phyloP scores from a whole-genome alignment of 768 basidiomycete species.

The Lentinula lateritia region DNA sequence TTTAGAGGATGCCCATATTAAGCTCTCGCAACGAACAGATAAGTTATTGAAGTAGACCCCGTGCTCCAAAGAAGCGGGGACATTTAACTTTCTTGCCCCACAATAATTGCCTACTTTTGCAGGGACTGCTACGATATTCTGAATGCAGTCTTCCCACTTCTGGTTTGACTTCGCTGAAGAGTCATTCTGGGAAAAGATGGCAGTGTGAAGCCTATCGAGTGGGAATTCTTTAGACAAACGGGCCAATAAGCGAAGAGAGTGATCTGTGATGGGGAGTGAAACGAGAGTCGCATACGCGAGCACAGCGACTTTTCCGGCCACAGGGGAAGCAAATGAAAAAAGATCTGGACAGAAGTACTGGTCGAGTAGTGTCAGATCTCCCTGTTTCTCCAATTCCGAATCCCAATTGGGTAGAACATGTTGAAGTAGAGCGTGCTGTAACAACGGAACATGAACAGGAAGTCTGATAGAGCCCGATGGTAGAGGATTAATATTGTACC shows the following conservation, averaged over 20 bases:
- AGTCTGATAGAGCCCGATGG: slow-evolving; percentile 24
- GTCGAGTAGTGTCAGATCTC: slow-evolving; percentile 40
- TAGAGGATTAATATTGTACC: slow-evolving; percentile 35
- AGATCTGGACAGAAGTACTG: slow-evolving; percentile 73
- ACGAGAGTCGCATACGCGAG: slow-evolving; percentile 64
- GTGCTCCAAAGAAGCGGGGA: slow-evolving; percentile 49
- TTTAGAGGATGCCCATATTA: slow-evolving; percentile 32
- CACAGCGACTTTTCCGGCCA: slow-evolving; percentile 49
- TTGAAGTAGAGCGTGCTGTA: slow-evolving; percentile 65
- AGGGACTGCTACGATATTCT: slow-evolving; percentile 60
- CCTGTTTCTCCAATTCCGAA: slow-evolving; percentile 41
- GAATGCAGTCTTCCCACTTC: slow-evolving; percentile 76
- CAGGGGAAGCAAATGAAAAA: slow-evolving; percentile 43
- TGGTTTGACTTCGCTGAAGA: slow-evolving; percentile 25
- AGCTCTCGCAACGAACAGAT: slow-evolving; percentile 44
- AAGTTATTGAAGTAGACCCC: slow-evolving; percentile 51
- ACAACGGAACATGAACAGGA: slow-evolving; percentile 37
- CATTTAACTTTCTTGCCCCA: slow-evolving; percentile 26
- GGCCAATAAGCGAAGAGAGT: slow-evolving; percentile 47
- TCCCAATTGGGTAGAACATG: slow-evolving; percentile 71
- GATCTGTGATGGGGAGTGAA: slow-evolving; percentile 39
- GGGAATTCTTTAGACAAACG: slow-evolving; percentile 59
- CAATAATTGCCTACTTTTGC: slow-evolving; percentile 74
- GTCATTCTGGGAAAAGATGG: slow-evolving; percentile 30
- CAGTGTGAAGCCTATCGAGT: slow-evolving; percentile 58